Base-by-base conservation (phyloP, 73 alveolate species). In the Paraurostyla sp. region DNA sequence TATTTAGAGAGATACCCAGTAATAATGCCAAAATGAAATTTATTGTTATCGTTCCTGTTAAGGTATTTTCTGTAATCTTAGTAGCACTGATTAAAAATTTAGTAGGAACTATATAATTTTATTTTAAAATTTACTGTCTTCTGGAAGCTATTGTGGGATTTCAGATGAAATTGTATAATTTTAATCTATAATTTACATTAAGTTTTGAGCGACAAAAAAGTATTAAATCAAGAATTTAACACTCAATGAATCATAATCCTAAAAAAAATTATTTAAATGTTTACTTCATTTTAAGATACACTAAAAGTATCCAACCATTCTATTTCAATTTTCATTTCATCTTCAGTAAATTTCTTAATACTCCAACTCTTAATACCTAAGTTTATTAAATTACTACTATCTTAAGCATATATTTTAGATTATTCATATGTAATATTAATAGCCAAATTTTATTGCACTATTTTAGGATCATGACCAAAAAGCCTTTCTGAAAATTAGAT, bases 1-100 rank as follows among this genome's bases (percentile, higher is more conserved):
- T 73, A 16, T 73, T 73, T 22, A 73, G 52, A 6, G 87, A 73
- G 1, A 73, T 1, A 32, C 87, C 87, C 36, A 73, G 3, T 40
- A 73, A 15, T 36, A 73, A 2, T 18, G 48, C 42, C 46, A 73
- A 42, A 27, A 73, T 15, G 30, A 73, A 48, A 29, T 73, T 73
- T 6, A 48, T 4, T 4, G 87, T 16, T 13, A 73, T 50, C 6
- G 59, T 50, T 73, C 87, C 87, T 13, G 71, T 73, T 16, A 73
- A 27, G n/a, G 73, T 15, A 48, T 73, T 45, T n/a, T 20, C 9
- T 11, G 41, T 0, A 18, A 65, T 30, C 23, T 11, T 7, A 22
- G 35, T 38, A 3, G 82, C 36, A 16, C 41, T 16, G 25, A 9
- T 58, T 65, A 38, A 6, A 22, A 65, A 22, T 6, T n/a, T n/a